These are phyloP conservation scores for Pythium phragmitis DNA, from an alignment of 352 stramenopile species.

Conservation along the genomic window DNA sequence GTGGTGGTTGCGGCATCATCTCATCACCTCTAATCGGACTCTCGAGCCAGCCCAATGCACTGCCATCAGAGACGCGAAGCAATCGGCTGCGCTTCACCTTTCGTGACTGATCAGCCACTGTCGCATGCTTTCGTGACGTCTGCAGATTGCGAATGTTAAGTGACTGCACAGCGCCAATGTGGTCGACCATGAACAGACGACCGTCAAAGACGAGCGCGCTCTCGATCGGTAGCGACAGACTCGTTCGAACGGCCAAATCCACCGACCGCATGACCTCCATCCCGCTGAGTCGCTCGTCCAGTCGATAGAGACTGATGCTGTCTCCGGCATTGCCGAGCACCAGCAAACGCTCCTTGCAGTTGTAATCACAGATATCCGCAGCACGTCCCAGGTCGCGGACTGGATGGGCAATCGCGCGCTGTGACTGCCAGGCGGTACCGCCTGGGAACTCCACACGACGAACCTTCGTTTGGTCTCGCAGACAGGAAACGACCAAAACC, in stretches of 20 bases:
- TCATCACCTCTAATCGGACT: neutral
- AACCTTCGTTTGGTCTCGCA: constrained; percentile 1
- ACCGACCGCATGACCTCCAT: constrained; percentile 15
- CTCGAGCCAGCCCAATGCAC: constrained; percentile 1
- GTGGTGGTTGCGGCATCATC: neutral
- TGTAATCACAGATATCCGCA: constrained; percentile 4
- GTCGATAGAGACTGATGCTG: constrained; percentile 4
- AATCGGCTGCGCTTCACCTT: neutral
- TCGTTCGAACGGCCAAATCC: neutral
- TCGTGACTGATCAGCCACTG: neutral
- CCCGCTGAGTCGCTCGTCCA: constrained; percentile 1
- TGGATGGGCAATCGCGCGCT: neutral
- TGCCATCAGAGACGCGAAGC: constrained; percentile 3
- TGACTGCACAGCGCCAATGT: neutral
- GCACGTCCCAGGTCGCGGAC: neutral
- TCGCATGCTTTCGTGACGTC: constrained; percentile 8
- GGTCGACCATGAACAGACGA: constrained; percentile 4
- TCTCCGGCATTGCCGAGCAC: constrained; percentile 1
- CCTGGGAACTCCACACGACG: constrained; percentile 3
- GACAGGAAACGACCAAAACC: neutral
- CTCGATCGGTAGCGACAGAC: constrained; percentile 2
- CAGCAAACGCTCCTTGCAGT: constrained; percentile 9
- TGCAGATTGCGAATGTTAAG: constrained; percentile 11
- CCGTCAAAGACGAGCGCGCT: neutral
- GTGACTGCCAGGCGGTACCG: neutral